Percentiles rank a stretch among this genome's conserved stretches.
These are phyloP conservation scores for Apiospora koreana DNA, from an alignment of 2,329 filamentous ascomycete species.

Conservation along the genomic window DNA sequence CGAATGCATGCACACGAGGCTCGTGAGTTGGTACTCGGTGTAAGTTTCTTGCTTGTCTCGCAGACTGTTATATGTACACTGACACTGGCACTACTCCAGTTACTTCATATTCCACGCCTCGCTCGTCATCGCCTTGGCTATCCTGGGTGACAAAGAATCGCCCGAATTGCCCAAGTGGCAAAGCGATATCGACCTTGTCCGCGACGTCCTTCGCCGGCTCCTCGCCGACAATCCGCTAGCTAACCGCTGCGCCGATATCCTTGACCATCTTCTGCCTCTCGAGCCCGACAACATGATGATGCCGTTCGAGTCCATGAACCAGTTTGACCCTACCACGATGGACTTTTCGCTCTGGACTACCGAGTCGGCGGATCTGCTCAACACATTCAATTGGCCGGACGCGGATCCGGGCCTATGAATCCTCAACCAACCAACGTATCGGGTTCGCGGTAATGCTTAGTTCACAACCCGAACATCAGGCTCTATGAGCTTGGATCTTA, in stretches of 20 bases:
- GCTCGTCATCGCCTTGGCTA: conserved; percentile 30
- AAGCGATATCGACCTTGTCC: conserved; percentile 29
- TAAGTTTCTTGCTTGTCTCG: conserved; percentile 17
- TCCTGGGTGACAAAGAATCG: conserved; percentile 28
- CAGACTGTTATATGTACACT: not conserved
- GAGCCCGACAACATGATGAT: conserved; percentile 15
- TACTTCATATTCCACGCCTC: conserved; percentile 35
- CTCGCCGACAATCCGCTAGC: conserved; percentile 28
- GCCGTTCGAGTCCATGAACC: conserved; percentile 13
- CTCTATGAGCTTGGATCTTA: conserved; percentile 25
- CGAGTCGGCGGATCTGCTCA: conserved; percentile 21
- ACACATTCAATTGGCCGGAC: conserved; percentile 26
- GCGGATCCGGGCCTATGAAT: conserved; percentile 16
- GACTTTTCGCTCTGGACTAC: conserved; percentile 28
- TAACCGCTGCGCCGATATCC: conserved; percentile 29
- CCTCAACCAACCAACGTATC: no score
- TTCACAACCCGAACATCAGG: conserved; percentile 27
- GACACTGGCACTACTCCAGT: conserved; percentile 16
- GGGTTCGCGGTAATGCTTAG: conserved; percentile 14
- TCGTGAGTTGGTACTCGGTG: conserved; percentile 35
- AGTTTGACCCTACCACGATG: conserved; percentile 25
- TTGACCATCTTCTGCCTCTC: conserved; percentile 26
- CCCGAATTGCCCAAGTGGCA: conserved; percentile 28
- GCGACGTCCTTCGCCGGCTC: conserved; percentile 24
- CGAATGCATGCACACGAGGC: conserved; percentile 21